Base-by-base conservation (phyloP, 1,139 yeast species). In the Kodamaea sp. region DNA sequence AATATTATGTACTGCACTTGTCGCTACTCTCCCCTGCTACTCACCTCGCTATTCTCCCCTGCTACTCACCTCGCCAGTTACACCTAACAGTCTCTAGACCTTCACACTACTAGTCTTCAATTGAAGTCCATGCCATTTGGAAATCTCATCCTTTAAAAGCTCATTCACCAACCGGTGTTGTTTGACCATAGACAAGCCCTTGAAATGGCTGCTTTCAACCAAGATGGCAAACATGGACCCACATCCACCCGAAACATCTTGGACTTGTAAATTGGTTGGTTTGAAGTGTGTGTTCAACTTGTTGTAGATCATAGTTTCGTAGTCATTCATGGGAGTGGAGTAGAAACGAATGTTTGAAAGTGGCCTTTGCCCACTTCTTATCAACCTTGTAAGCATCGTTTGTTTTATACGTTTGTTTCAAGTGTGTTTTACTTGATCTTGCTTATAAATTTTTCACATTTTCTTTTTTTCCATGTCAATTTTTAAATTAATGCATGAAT, bases 201-300 rank as follows among this genome's bases (percentile, higher is more conserved):
- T 79, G 64, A 92, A 92, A 54, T 78, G 69, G 2, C 69, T 70
- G 41, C 95, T 83, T 31, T 81, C 85, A 20, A 94, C 78, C 44
- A 75, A 69, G 37, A 92, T 92, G 34, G 96, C 89, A 65, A 88
- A 94, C 97, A 92, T 92, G 3, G 97, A 89, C 0, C 99, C 99
- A 65, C 98, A 94, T 0, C 99, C 98, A 20, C 77, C 97, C 23
- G 94, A 82, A 5, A 90, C 82, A 58, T 92, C 98, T 48, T 72
- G 70, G 7, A 90, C 96, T 36, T 73, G 71, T 36, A 89, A 65
- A 32, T 63, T 65, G 27, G 65, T 58, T 1, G 97, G 96, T 10
- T 63, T 50, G 37, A 89, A 75, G 40, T 73, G 73, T 12, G 67
- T 60, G 12, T 70, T 53, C 35, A 89, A 69, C 40, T 79, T 78